Evolutionary conservation across 179 eudicot species (phyloP).

Genomic region (Amaranthus tricolor): DNA sequence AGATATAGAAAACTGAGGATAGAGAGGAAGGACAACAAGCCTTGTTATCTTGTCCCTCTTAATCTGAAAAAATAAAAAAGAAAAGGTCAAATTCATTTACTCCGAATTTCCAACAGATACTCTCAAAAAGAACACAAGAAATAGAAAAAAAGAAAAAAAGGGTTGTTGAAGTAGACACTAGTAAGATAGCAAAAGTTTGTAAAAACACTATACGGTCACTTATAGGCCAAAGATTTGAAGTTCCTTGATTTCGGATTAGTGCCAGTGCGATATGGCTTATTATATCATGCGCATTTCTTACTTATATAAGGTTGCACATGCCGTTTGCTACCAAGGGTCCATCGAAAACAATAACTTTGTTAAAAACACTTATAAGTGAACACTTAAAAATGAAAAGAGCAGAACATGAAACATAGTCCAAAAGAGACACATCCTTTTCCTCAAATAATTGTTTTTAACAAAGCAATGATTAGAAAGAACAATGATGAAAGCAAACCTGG

Average conservation of each 20-base stretch:
- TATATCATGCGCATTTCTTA: too few species aligned
- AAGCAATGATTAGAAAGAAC: background rate
- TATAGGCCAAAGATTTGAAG: too few species aligned
- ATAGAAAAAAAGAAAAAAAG: background rate
- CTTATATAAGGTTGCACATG: too few species aligned
- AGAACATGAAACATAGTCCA: background rate
- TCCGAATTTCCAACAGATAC: background rate
- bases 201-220: too few species aligned
- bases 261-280: too few species aligned
- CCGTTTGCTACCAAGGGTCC: too few species aligned
- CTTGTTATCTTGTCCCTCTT: conserved; percentile 74
- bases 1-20: conserved; percentile 90
- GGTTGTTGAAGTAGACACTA: background rate
- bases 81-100: conserved; percentile 7
- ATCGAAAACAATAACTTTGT: too few species aligned
- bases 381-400: background rate
- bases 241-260: too few species aligned
- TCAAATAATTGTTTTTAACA: background rate
- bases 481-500: conserved; percentile 40
- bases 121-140: too few species aligned
- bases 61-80: conserved; percentile 42
- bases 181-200: background rate
- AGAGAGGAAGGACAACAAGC: conserved; percentile 85
- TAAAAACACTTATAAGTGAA: too few species aligned
- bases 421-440: background rate